Evolutionary conservation across 768 basidiomycete species (phyloP), one percentile per base, ranked within the genome.

Genomic region (Lepiota venenata): DNA sequence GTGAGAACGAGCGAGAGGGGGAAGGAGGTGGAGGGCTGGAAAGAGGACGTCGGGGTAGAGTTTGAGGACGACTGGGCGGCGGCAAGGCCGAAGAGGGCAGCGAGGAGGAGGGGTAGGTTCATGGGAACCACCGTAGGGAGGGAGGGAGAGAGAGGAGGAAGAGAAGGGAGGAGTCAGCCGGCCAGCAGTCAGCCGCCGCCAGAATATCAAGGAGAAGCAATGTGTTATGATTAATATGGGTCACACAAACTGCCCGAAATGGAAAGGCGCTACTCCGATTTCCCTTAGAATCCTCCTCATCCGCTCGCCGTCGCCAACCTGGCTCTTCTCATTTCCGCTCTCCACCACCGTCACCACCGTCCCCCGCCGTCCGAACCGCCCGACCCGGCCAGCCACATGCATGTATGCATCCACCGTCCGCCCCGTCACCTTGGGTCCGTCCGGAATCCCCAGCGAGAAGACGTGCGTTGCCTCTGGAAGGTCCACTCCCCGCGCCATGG

Each of bases 371-470:
- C 85, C 84, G 64, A 88, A 86, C 55, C 88, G 77, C 18, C 88
- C 87, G n/a, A 85, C 86, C 11, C 89, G 81, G 12, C 90, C 89
- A 4, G 85, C 82, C 39, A 84, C 69, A 61, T 91, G 89, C 59
- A 84, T 56, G 64, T 91, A 91, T 38, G 73, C 74, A 59, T 87
- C 85, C 37, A 81, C 78, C 10, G 70, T 68, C 59, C 64, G 64
- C 27, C 73, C 76, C 44, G 63, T 71, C 36, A 74, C 70, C 43
- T 60, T 68, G 10, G 61, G 67, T 27, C 73, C 77, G 55, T 79
- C 77, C 5, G 81, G 78, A 2, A 86, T 69, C 3, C 88, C 88
- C 42, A 87, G 68, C 47, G 90, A 71, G 65, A 92, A 90, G 16
- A 91, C 88, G 63, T 91, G 89, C 44, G 80, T 80, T 60, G 91